Percentiles rank a stretch among this genome's conserved stretches.
phyloP scores from a whole-genome alignment of 2,329 filamentous ascomycete genomes.

The Endocalyx cinctus region DNA sequence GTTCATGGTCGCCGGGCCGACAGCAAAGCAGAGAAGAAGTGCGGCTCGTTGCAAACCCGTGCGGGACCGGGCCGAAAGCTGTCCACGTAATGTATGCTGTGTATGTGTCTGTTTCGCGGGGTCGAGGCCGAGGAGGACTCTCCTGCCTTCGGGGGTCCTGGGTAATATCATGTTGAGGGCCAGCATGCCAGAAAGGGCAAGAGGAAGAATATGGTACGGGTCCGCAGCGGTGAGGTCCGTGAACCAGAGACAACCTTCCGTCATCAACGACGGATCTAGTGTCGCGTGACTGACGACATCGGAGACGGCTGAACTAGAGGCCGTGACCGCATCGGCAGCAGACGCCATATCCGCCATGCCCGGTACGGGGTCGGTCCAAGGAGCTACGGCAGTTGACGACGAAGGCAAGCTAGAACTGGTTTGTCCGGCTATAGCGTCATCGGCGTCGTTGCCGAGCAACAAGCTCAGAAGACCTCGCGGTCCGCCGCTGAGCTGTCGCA shows the following conservation, averaged over 20 bases:
- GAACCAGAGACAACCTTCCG: conserved; percentile 53
- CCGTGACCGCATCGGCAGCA: conserved; percentile 4
- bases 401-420: too few species aligned
- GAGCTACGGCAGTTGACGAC: too few species aligned
- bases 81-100: too few species aligned
- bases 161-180: conserved; percentile 32
- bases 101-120: conserved; percentile 1
- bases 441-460: conserved; percentile 10
- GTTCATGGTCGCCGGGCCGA: conserved; percentile 33
- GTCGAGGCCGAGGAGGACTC: conserved; percentile 18
- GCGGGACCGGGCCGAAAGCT: conserved; percentile 8
- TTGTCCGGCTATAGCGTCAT: too few species aligned
- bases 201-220: conserved; percentile 45
- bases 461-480: conserved; percentile 31
- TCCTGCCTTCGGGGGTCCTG: conserved; percentile 15
- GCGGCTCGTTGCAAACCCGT: conserved; percentile 24
- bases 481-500: conserved; percentile 43
- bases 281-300: conserved; percentile 3
- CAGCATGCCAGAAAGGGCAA: conserved; percentile 32
- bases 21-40: too few species aligned
- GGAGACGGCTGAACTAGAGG: conserved; percentile 18
- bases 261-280: conserved; percentile 36
- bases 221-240: conserved; percentile 48
- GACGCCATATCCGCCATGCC: too few species aligned
- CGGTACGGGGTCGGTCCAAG: too few species aligned